Evolutionary conservation across 352 stramenopile species (phyloP).

Genomic region (Thalassiosira ordinaria): DNA sequence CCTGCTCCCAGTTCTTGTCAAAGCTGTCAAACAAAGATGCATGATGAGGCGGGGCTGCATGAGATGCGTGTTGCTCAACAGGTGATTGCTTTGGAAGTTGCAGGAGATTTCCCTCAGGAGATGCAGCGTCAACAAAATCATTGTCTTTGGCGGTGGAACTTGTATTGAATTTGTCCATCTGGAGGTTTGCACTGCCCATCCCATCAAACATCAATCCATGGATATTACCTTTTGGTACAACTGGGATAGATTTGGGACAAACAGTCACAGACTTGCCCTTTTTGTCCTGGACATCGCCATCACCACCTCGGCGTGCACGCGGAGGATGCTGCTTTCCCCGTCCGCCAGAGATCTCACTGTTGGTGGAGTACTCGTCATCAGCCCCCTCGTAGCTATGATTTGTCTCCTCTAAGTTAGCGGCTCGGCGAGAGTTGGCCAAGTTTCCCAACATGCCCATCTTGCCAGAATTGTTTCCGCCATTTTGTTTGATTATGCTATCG

Average conservation of each 20-base stretch:
- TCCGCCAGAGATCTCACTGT: constrained; percentile 27
- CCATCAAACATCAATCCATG: background rate
- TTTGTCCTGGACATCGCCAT: too few relatives aligned
- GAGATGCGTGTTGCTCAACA: background rate
- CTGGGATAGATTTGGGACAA: background rate
- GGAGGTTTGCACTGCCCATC: background rate
- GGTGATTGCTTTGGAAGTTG: constrained; percentile 13
- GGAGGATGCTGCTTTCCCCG: constrained; percentile 7
- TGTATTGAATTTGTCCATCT: background rate
- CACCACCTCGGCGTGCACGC: too few relatives aligned
- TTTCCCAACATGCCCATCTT: constrained; percentile 44
- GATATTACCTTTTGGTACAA: too few relatives aligned
- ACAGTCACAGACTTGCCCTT: constrained; percentile 2
- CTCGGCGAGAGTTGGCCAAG: constrained; percentile 20
- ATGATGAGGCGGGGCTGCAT: constrained; percentile 15
- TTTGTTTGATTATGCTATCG: too few relatives aligned
- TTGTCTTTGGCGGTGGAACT: constrained; percentile 2
- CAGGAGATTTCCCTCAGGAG: constrained; percentile 2
- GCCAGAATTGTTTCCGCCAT: too few relatives aligned
- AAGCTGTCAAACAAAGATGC: constrained; percentile 65
- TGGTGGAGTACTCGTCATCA: constrained; percentile 51
- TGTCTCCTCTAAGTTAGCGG: constrained; percentile 1
- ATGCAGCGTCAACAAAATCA: background rate
- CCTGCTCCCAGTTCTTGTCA: constrained; percentile 57
- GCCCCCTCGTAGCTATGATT: constrained; percentile 23